These are phyloP conservation scores for Umbellularia californica DNA, from an alignment of 164 flowering plant genomes.

Conservation along the genomic window DNA sequence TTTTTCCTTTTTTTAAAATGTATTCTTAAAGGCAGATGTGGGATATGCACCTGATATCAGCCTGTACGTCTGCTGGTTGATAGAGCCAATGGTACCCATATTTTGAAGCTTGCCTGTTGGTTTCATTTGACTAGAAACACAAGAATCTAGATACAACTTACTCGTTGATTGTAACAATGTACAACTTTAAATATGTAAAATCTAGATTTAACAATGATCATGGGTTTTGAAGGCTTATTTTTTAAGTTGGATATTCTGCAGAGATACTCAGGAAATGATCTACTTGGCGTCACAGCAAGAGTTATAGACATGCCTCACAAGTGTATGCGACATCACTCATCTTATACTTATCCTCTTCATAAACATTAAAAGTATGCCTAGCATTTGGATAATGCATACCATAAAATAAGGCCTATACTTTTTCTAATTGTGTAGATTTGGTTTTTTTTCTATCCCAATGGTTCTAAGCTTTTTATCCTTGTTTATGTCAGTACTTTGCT, in stretches of 20 bases:
- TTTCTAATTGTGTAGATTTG: not conserved
- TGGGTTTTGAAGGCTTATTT: conserved; percentile 11
- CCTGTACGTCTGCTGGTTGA: too few relatives aligned
- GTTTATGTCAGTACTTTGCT: too few relatives aligned
- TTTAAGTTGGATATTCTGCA: conserved; percentile 26
- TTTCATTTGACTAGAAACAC: not conserved
- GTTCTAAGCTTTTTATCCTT: too few relatives aligned
- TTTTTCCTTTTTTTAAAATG: too few relatives aligned
- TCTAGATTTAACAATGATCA: not conserved
- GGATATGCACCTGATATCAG: too few relatives aligned
- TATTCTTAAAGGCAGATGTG: too few relatives aligned
- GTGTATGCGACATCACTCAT: conserved; percentile 53
- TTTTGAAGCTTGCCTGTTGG: too few relatives aligned
- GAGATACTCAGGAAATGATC: conserved; percentile 90
- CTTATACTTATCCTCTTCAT: not conserved
- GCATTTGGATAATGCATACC: not conserved
- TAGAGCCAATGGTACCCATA: too few relatives aligned
- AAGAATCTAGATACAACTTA: not conserved
- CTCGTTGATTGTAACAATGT: too few relatives aligned
- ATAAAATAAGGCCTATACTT: too few relatives aligned
- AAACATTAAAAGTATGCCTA: not conserved
- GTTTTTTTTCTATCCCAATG: too few relatives aligned
- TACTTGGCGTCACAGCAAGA: conserved; percentile 89
- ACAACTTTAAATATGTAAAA: not conserved
- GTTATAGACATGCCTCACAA: conserved; percentile 93